Conservation (phyloP, 306 rosid species). For the Senna tora region DNA sequence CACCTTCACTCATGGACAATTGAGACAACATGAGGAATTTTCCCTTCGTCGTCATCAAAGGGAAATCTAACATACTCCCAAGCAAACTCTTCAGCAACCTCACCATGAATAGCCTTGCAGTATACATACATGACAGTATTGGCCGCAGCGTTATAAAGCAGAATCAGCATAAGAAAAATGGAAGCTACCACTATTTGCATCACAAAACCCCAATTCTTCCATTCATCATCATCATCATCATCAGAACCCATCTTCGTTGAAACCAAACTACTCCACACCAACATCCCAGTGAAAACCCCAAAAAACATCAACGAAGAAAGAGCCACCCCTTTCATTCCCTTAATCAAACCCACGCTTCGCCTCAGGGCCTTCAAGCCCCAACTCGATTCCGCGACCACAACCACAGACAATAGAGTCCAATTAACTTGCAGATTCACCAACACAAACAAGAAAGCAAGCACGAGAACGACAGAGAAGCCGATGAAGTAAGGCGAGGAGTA, state of each 20-base stretch:
- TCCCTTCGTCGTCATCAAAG: slow-evolving; percentile 52
- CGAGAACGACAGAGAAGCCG: neutral
- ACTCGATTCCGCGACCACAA: slow-evolving; percentile 51
- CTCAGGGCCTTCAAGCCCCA: slow-evolving; percentile 53
- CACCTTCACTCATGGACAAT: slow-evolving; percentile 32
- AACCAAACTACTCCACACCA: slow-evolving; percentile 41
- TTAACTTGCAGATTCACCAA: slow-evolving; percentile 51
- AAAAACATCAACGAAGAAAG: slow-evolving; percentile 47
- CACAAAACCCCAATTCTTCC: slow-evolving; percentile 58
- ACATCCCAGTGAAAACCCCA: slow-evolving; percentile 34
- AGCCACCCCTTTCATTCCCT: slow-evolving; percentile 51
- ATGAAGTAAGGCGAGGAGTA: slow-evolving; percentile 41
- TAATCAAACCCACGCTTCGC: slow-evolving; percentile 49
- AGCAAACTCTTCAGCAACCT: slow-evolving; percentile 56
- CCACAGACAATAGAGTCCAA: slow-evolving; percentile 55
- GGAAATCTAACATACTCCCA: slow-evolving; percentile 56
- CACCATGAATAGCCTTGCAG: slow-evolving; percentile 53
- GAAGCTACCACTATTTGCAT: slow-evolving; percentile 56
- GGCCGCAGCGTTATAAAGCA: slow-evolving; percentile 59
- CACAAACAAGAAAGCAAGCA: slow-evolving; percentile 9
- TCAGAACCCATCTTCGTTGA: slow-evolving; percentile 28
- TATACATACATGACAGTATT: slow-evolving; percentile 46
- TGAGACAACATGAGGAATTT: slow-evolving; percentile 57
- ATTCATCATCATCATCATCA: slow-evolving; percentile 38
- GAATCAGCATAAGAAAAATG: slow-evolving; percentile 38